These are phyloP conservation scores for Gonapodya prolifera DNA, from an alignment of 192 early-diverging fungal species.

Conservation along the genomic window DNA sequence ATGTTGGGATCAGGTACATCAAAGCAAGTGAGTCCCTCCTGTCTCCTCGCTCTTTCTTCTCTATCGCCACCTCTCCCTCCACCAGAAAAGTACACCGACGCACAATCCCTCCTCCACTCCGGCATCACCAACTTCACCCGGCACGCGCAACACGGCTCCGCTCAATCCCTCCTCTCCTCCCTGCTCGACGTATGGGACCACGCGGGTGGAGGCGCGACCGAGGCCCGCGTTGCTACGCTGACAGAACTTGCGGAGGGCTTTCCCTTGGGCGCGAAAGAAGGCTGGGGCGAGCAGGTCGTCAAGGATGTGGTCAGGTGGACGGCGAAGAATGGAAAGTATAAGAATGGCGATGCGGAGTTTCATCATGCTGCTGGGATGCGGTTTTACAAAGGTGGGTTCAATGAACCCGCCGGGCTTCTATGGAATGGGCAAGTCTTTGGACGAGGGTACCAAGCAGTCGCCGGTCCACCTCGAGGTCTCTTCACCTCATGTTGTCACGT, in stretches of 20 bases:
- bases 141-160: conserved; percentile 70
- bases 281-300: no score
- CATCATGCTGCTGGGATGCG: conserved; percentile 61
- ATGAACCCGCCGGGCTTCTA: no score
- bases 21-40: not conserved
- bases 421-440: no score
- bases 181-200: no score
- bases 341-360: conserved; percentile 46
- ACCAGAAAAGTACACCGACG: conserved; percentile 60
- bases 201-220: no score
- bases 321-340: not conserved
- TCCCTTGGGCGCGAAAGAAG: no score
- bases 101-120: conserved; percentile 64
- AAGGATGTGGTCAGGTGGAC: not conserved
- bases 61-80: not conserved
- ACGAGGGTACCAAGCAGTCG: no score
- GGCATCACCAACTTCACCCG: conserved; percentile 65
- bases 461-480: no score
- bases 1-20: not conserved
- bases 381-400: conserved; percentile 52
- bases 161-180: no score
- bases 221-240: no score
- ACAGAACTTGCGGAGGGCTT: no score
- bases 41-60: not conserved
- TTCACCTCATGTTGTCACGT: no score